Conservation (phyloP, 495 filamentous ascomycete species). For the Daldinia caldariorum region DNA sequence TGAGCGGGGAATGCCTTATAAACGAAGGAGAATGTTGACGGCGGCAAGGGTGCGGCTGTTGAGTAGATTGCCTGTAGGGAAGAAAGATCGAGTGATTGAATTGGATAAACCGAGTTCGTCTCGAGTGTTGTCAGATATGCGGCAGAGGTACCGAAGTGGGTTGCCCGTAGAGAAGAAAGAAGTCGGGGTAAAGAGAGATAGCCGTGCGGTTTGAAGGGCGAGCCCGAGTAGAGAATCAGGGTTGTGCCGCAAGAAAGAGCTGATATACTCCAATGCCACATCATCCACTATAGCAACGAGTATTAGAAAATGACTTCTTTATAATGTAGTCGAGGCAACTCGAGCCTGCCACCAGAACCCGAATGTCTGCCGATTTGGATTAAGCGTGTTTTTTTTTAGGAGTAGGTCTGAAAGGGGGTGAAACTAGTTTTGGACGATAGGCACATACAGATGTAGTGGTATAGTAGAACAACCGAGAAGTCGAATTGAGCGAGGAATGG, state of each 20-base stretch:
- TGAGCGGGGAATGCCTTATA: conserved; percentile 79
- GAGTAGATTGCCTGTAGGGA: conserved; percentile 84
- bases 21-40: conserved; percentile 90
- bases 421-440: not conserved
- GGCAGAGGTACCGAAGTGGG: conserved; percentile 91
- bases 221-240: conserved; percentile 87
- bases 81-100: conserved; percentile 61
- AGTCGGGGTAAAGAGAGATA: conserved; percentile 56
- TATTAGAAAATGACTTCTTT: not conserved
- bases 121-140: conserved; percentile 94
- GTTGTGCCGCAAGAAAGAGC: conserved; percentile 81
- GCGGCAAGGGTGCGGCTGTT: conserved; percentile 89
- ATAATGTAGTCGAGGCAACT: not conserved
- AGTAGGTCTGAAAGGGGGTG: not conserved
- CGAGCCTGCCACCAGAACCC: not conserved
- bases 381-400: too few relatives aligned
- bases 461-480: conserved; percentile 75
- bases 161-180: conserved; percentile 66
- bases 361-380: too few relatives aligned
- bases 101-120: conserved; percentile 75
- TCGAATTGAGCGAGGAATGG: conserved; percentile 74
- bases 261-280: conserved; percentile 96
- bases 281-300: conserved; percentile 72
- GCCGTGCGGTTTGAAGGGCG: conserved; percentile 73
- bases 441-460: conserved; percentile 73